Evolutionary conservation across 257 asterid genomes (phyloP), one percentile per base, ranked within the genome.

Genomic region (Gentiana straminea): DNA sequence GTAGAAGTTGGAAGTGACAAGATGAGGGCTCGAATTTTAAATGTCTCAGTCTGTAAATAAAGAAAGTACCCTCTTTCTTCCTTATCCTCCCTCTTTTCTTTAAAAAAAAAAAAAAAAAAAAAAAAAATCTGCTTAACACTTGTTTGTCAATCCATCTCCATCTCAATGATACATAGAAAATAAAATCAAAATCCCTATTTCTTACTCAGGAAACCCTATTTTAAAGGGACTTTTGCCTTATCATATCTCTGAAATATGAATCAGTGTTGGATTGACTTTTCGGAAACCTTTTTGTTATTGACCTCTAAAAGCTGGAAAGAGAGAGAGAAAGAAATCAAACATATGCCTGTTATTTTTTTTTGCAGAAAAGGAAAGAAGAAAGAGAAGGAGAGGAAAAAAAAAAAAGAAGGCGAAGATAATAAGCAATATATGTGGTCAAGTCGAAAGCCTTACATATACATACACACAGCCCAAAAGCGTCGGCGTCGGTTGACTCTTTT

Each of bases 1-100:
- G 37, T 24, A 5, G 4, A 24, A 84, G 96, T 89, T 35, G 79
- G 89, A 80, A 77, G 86, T 84, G 96, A 84, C 96, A 84, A 81
- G 61, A 24, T 24, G 24, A 24, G 24, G 24, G 24, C 24, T 24
- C 24, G 46, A 1, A 3, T 41, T 80, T 86, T 90, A 82, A 87
- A 78, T 80, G 89, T 84, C 84, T 4, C 7, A 39, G 45, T 10
- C 9, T 10, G 2, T 1, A 4, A 0, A 1, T 1, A 41, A 41
- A 41, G 46, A 41, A 4, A 41, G 11, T 24, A 24, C 78, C 82
- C 73, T 74, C 60, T 79, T 83, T 71, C 94, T 89, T 80, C 96
- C 81, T 91, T 47, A 38, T 67, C 43, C 12, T 5, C 9, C 33
- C 47, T 54, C 35, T 37, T 60, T 13, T 51, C 67, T 49, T 49